Evolutionary conservation across 202 grass and related monocot genomes (phyloP).

Genomic region (Setaria italica): DNA sequence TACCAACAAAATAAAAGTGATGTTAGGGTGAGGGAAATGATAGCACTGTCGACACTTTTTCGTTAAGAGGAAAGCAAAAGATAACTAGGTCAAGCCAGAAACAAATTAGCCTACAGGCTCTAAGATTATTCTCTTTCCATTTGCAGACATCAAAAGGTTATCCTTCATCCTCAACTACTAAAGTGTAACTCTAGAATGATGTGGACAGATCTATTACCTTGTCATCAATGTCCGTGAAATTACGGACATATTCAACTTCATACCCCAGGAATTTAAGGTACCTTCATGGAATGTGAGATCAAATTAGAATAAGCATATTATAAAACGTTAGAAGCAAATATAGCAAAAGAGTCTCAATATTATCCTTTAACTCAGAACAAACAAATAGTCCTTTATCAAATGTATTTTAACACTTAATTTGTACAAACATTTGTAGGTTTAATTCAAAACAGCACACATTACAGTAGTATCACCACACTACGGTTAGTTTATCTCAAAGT

Average conservation of each 20-base stretch:
- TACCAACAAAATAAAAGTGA: neutral
- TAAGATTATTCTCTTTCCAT: neutral
- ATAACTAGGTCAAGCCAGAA: neutral
- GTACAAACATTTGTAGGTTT: neutral
- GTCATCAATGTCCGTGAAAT: constrained; percentile 94
- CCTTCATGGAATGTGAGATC: constrained; percentile 48
- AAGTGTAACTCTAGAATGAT: constrained; percentile 8
- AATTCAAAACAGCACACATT: neutral
- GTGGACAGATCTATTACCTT: constrained; percentile 58
- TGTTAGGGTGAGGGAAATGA: neutral
- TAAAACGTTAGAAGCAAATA: neutral
- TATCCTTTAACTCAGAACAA: neutral
- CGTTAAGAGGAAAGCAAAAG: neutral
- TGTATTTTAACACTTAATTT: neutral
- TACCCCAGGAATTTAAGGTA: constrained; percentile 87
- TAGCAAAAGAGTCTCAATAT: neutral
- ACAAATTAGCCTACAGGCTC: neutral
- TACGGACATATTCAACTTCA: constrained; percentile 85
- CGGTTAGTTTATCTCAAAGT: neutral
- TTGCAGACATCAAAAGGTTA: neutral
- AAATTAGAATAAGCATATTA: constrained; percentile 29
- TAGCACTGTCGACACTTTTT: neutral
- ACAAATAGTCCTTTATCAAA: neutral
- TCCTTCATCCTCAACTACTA: constrained; percentile 24
- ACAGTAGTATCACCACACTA: neutral